Percentiles rank a stretch among this genome's conserved stretches.
phyloP scores from a whole-genome alignment of 768 basidiomycete species.

The Lentinula aciculospora region DNA sequence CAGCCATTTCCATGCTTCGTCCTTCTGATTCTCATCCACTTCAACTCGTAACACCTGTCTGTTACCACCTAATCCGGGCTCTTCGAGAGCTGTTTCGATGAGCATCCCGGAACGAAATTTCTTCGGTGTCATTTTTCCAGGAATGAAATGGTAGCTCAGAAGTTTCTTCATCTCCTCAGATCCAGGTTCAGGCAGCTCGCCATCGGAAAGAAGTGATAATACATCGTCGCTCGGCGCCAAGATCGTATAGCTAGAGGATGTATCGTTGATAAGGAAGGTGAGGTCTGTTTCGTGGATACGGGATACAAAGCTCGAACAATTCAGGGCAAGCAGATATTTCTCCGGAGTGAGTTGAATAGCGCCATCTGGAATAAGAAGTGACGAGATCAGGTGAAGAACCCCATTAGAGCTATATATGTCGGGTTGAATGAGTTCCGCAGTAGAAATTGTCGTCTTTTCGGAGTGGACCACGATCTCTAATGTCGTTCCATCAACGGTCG shows the following conservation, averaged over 20 bases:
- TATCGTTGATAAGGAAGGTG: constrained; percentile 62
- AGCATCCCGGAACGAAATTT: constrained; percentile 73
- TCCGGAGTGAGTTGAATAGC: constrained; percentile 84
- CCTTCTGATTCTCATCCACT: constrained; percentile 47
- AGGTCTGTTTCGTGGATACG: constrained; percentile 83
- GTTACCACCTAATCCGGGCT: constrained; percentile 62
- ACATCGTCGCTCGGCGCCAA: constrained; percentile 90
- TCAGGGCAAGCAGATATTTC: constrained; percentile 88
- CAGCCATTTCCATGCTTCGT: constrained; percentile 45
- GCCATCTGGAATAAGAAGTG: constrained; percentile 72
- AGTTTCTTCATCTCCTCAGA: constrained; percentile 65
- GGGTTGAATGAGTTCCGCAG: constrained; percentile 57
- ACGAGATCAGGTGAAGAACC: constrained; percentile 85
- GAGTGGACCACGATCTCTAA: constrained; percentile 55
- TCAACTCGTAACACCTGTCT: constrained; percentile 67
- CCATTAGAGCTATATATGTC: constrained; percentile 95
- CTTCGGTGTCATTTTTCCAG: constrained; percentile 66
- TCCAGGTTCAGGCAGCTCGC: constrained; percentile 57
- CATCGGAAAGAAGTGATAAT: constrained; percentile 47
- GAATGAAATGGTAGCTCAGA: constrained; percentile 88
- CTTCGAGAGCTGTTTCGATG: constrained; percentile 72
- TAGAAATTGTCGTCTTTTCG: constrained; percentile 50
- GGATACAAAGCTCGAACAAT: constrained; percentile 88
- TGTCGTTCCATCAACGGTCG: constrained; percentile 58
- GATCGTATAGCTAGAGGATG: constrained; percentile 72